Base-by-base conservation (phyloP, 306 rosid species). In the Cucurbita moschata region DNA sequence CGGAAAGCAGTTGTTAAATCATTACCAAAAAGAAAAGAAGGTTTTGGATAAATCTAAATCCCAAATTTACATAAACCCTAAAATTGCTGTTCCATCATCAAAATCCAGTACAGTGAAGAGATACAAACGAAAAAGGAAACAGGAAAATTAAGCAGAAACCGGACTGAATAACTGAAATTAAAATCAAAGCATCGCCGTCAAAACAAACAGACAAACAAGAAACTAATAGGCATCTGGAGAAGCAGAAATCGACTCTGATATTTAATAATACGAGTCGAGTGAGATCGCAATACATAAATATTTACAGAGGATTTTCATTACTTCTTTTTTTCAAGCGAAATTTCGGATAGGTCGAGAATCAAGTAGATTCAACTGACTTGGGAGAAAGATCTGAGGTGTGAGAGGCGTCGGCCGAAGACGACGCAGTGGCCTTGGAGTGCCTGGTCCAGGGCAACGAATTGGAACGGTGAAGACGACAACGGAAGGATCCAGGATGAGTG, bases 401-500 rank as follows among this genome's bases (percentile, higher is more conserved):
- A n/a, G 52, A 42, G 35, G 15, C 71, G 71, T 42, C 51, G 52
- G 50, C 47, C 2, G 69, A 37, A 15, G 49, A 30, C n/a, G 8
- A 10, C 42, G 8, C 35, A 30, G 72, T 7, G 37, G 72, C 21
- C 11, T 67, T 67, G 55, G 72, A 75, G 4, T 67, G 56, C 11
- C 39, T 67, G 18, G 18, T 44, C 72, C 56, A 46, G 0, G 72
- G 72, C 40, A 46, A 13, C 6, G 72, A 67, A 67, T 67, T 67
- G 1, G 56, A 67, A 46, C 72, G 72, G 55, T 67, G 72, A 3
- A 67, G 72, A 18, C 72, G 37, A 21, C 72, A 67, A 11, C 72
- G 72, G 55, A 67, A 67, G 39, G 72, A 67, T 3, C 72, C 72
- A 8, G 72, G 72, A 67, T 67, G 72, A 5, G 72, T 67, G 4